A percentile compares a stretch with the other conserved stretches of the same genome.
Evolutionary conservation across 2,329 filamentous ascomycete genomes (phyloP).

Genomic region (Exutisphaerella laricina): DNA sequence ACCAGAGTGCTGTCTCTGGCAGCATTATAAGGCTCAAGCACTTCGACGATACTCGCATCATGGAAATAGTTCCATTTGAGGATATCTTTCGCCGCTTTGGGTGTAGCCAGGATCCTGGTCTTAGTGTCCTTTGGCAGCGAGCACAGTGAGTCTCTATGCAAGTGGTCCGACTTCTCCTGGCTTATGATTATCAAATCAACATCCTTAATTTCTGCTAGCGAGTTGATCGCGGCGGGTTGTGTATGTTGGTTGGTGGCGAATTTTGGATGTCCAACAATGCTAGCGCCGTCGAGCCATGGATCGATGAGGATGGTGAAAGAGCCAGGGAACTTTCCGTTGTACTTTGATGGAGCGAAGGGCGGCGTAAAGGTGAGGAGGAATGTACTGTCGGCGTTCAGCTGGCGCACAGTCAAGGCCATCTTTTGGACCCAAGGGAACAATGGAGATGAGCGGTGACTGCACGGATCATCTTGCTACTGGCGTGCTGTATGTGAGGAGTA

Average conservation of each 20-base stretch:
- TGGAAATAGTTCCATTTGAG: constrained; percentile 64
- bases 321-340: constrained; percentile 38
- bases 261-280: constrained; percentile 54
- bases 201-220: constrained; percentile 49
- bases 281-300: constrained; percentile 61
- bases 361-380: constrained; percentile 61
- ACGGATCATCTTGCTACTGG: not conserved
- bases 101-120: constrained; percentile 61
- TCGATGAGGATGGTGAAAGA: constrained; percentile 65
- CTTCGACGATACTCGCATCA: constrained; percentile 38
- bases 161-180: constrained; percentile 63
- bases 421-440: too few species aligned
- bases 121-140: constrained; percentile 53
- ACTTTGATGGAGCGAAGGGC: constrained; percentile 39
- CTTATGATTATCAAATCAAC: constrained; percentile 56
- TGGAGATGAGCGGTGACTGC: too few species aligned
- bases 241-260: constrained; percentile 58
- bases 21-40: constrained; percentile 40
- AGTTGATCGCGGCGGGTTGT: constrained; percentile 51
- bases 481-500: too few species aligned
- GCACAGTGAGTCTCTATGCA: constrained; percentile 62
- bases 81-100: constrained; percentile 60
- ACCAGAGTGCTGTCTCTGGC: constrained; percentile 38
- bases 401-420: constrained; percentile 61
- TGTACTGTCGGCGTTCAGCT: constrained; percentile 59